Conservation (phyloP, 202 grass and related monocot genomes). For the Elaeis oleifera region DNA sequence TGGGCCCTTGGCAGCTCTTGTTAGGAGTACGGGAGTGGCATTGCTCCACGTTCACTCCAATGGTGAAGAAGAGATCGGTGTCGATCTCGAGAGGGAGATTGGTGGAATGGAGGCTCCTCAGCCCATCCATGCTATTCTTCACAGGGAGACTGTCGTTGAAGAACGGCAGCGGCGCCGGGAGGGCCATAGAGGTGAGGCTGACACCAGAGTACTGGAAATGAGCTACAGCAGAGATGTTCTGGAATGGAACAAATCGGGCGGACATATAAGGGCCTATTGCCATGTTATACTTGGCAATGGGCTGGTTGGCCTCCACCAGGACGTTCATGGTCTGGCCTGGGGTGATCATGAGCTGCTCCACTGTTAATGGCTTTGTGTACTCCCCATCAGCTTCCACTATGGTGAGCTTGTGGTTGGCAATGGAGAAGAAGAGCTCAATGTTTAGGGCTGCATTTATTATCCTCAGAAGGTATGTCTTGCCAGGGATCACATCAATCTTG, state of each 20-base stretch:
- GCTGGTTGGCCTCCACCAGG: constrained; percentile 10
- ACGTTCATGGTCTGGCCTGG: constrained; percentile 27
- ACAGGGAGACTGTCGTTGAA: constrained; percentile 19
- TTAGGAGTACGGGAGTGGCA: constrained; percentile 23
- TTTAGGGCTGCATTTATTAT: constrained; percentile 33
- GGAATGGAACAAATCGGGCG: constrained; percentile 17
- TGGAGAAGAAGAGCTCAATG: constrained; percentile 38
- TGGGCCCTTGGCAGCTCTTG: constrained; percentile 24
- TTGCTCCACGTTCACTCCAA: constrained; percentile 25
- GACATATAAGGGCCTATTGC: constrained; percentile 34
- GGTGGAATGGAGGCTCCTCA: constrained; percentile 16
- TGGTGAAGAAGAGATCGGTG: constrained; percentile 28
- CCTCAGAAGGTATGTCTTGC: constrained; percentile 34
- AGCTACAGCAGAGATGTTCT: constrained; percentile 31
- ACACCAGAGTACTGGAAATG: constrained; percentile 28
- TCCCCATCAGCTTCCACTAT: constrained; percentile 31
- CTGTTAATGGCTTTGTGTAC: constrained; percentile 29
- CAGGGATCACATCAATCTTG: constrained; percentile 30
- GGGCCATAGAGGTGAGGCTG: constrained; percentile 8
- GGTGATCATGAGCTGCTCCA: constrained; percentile 25
- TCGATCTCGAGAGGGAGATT: constrained; percentile 31
- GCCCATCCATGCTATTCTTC: constrained; percentile 7
- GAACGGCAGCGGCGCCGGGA: constrained; percentile 10
- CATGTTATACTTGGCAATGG: constrained; percentile 29
- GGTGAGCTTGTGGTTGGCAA: constrained; percentile 38